Conservation (phyloP, 306 rosid species). For the Crataegus laevigata region DNA sequence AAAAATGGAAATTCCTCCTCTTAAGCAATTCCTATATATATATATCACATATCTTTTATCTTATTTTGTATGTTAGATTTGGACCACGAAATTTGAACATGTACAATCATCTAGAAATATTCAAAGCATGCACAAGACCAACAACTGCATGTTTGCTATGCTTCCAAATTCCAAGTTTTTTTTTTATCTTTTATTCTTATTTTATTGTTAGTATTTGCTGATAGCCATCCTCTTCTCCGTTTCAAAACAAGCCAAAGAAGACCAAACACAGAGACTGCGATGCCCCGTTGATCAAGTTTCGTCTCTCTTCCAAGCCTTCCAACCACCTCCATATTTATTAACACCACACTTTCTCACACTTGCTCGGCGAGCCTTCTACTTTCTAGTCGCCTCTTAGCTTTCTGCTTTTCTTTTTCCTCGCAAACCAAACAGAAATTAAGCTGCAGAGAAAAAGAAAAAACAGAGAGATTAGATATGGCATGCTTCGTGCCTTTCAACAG, state of each 20-base stretch:
- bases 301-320: slow-evolving; percentile 1
- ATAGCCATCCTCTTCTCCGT: not conserved
- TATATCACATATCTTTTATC: no score
- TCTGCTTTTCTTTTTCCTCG: not conserved
- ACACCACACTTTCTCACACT: not conserved
- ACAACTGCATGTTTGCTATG: not conserved
- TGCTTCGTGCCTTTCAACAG: slow-evolving; percentile 60
- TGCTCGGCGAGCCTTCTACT: slow-evolving; percentile 6
- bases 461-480: slow-evolving; percentile 22
- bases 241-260: slow-evolving; percentile 22
- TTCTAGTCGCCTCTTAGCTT: not conserved
- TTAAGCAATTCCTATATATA: no score
- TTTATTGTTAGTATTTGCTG: not conserved
- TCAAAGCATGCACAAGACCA: slow-evolving; percentile 17
- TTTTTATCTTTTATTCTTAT: not conserved
- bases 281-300: not conserved
- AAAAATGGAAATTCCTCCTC: no score
- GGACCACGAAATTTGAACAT: not conserved
- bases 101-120: slow-evolving; percentile 1
- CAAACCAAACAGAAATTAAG: not conserved
- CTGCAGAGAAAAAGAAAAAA: not conserved
- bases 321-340: not conserved
- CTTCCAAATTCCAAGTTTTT: not conserved
- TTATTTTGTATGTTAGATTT: not conserved
- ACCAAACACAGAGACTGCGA: slow-evolving; percentile 11